Conservation (phyloP, 2,329 filamentous ascomycete genomes). For the Fonsecaea pugnacius region DNA sequence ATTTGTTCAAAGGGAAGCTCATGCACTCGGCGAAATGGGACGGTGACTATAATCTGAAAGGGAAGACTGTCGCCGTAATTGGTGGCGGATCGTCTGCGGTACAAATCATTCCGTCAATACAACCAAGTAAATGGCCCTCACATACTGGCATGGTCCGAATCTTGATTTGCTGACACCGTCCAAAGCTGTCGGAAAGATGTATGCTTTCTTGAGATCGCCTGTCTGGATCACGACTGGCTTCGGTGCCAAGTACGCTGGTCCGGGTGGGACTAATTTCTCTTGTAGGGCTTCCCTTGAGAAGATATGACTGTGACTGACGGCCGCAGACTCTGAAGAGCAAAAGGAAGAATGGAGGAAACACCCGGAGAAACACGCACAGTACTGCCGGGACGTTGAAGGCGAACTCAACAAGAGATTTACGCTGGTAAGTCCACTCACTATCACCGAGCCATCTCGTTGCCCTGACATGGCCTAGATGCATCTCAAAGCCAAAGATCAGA, state of each 20-base stretch:
- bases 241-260: constrained; percentile 33
- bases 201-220: constrained; percentile 37
- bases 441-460: not conserved
- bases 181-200: constrained; percentile 35
- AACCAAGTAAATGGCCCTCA: constrained; percentile 39
- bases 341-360: constrained; percentile 47
- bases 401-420: constrained; percentile 60
- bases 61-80: constrained; percentile 58
- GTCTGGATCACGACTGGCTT: constrained; percentile 37
- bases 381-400: constrained; percentile 54
- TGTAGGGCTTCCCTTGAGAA: constrained; percentile 14
- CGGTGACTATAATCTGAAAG: constrained; percentile 52
- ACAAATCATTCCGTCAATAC: constrained; percentile 58
- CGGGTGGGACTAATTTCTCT: constrained; percentile 32
- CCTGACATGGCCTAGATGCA: constrained; percentile 25
- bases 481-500: constrained; percentile 32
- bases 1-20: constrained; percentile 58
- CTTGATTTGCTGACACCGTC: not conserved
- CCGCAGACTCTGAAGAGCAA: constrained; percentile 29
- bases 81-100: constrained; percentile 62
- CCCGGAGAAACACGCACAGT: constrained; percentile 49
- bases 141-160: not conserved
- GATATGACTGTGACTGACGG: constrained; percentile 3
- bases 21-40: constrained; percentile 64
- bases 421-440: constrained; percentile 17